Base-by-base conservation (phyloP, 768 basidiomycete genomes). In the Paxillus ammoniavirescens region DNA sequence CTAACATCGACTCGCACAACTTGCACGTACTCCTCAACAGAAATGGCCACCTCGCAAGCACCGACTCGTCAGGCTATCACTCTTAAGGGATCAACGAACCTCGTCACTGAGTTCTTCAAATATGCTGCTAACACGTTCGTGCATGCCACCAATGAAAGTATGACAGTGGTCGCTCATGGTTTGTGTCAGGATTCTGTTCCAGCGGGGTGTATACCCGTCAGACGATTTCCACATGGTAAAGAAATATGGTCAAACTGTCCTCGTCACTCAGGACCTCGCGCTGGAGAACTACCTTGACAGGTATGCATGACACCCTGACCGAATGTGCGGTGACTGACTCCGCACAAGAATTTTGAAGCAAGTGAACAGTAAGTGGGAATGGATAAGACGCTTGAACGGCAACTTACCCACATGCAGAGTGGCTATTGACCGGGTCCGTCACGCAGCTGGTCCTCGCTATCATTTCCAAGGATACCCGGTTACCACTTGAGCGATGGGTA, bases 201-300 rank as follows among this genome's bases (percentile, higher is more conserved):
- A 98, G 74, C 82, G 97, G 42, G 93, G 93, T 53, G 90, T 99
- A 17, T 99, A 98, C 69, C 97, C 97, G 2, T 87, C 92, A 0
- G 97, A 98, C 71, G 97, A 99, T 75, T 99, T 99, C 69, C 89
- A 93, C 66, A 95, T 97, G 92, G 96, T 99, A 55, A 99, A 98
- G 72, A 99, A 98, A 70, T 99, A 98, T 61, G 96, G 97, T 0
- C 87, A 98, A 66, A 94, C 93, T 0, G 91, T 99, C 49, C 80
- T 98, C 23, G 89, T 98, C 7, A 97, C 95, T 1, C 89, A 94
- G 59, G 96, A 99, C 61, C 84, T 94, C 44, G 89, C 89, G 4
- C 75, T 99, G 45, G 93, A 98, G 67, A 91, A 88, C 65, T 98
- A 99, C 66, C 81, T 98, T n/a, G 85, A 89, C 50, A 83, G 83